Evolutionary conservation across 768 basidiomycete genomes (phyloP).

Genomic region (Mycena polygramma): DNA sequence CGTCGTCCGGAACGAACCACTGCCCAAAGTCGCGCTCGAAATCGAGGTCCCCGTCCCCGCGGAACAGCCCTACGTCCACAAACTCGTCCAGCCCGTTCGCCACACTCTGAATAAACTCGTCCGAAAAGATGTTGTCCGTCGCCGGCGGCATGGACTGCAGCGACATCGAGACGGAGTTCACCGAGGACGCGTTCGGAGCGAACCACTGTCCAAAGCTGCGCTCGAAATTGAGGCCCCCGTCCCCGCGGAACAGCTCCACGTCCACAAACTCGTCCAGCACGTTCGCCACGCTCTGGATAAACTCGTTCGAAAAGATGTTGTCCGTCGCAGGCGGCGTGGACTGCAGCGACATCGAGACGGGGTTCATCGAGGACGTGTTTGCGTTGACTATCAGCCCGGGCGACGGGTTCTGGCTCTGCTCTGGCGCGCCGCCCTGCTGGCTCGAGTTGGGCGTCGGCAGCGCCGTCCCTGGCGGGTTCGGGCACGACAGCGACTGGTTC

Average conservation of each 20-base stretch:
- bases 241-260: conserved; percentile 55
- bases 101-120: conserved; percentile 62
- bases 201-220: conserved; percentile 75
- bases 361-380: conserved; percentile 36
- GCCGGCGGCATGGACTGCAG: no score
- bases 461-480: conserved; percentile 44
- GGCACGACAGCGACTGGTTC: conserved; percentile 49
- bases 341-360: conserved; percentile 30
- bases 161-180: no score
- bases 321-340: conserved; percentile 18
- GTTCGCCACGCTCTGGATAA: conserved; percentile 58
- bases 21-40: conserved; percentile 83
- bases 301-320: conserved; percentile 52
- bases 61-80: conserved; percentile 53
- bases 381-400: conserved; percentile 45
- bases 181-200: no score
- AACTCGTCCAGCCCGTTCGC: conserved; percentile 57
- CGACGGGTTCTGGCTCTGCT: conserved; percentile 41
- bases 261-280: conserved; percentile 58
- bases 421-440: conserved; percentile 34
- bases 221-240: conserved; percentile 73
- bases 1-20: conserved; percentile 76
- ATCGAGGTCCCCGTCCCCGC: conserved; percentile 63
- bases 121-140: conserved; percentile 41
- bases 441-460: conserved; percentile 46